A percentile compares a stretch with the other conserved stretches of the same genome.
Evolutionary conservation across 2,329 filamentous ascomycete genomes (phyloP).

Genomic region (Trichoderma pleuroti): DNA sequence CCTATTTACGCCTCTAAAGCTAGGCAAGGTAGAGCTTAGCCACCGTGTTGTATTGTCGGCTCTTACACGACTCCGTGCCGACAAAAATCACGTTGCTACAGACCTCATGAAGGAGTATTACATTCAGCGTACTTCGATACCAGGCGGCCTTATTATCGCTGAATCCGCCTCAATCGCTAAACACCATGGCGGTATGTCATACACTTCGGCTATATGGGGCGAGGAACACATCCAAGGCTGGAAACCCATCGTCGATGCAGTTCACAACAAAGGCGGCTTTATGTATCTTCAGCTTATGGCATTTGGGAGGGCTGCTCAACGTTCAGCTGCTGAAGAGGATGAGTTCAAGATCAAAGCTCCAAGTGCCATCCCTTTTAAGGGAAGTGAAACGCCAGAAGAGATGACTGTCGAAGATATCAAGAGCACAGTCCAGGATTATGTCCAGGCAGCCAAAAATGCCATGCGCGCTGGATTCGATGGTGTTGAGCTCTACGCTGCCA

Average conservation of each 20-base stretch:
- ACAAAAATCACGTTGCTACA: not conserved
- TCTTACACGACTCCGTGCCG: not conserved
- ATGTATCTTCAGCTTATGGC: slow-evolving; percentile 53
- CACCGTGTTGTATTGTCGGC: not conserved
- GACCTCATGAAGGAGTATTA: slow-evolving; percentile 2
- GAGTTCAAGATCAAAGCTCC: slow-evolving; percentile 21
- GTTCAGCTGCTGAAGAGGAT: slow-evolving; percentile 27
- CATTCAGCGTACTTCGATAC: not conserved
- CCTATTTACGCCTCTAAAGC: not conserved
- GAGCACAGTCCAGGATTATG: slow-evolving; percentile 55
- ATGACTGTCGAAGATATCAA: slow-evolving; percentile 64
- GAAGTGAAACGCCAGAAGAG: slow-evolving; percentile 46
- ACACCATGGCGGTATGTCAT: slow-evolving; percentile 31
- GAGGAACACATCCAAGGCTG: slow-evolving; percentile 4
- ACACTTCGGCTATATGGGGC: slow-evolving; percentile 2
- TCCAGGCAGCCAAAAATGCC: slow-evolving; percentile 50
- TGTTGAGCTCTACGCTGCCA: slow-evolving; percentile 47
- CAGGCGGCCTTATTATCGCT: not conserved
- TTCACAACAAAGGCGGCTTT: not conserved
- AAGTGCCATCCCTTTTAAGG: slow-evolving; percentile 1
- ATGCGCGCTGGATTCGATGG: slow-evolving; percentile 49
- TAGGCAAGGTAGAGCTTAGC: not conserved
- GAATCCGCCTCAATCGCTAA: slow-evolving; percentile 36
- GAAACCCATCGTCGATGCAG: not conserved
- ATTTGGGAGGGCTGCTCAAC: slow-evolving; percentile 52